A percentile compares a stretch with the other conserved stretches of the same genome.
Evolutionary conservation across 148 eudicot species (phyloP).

Genomic region (Camellia sinensis): DNA sequence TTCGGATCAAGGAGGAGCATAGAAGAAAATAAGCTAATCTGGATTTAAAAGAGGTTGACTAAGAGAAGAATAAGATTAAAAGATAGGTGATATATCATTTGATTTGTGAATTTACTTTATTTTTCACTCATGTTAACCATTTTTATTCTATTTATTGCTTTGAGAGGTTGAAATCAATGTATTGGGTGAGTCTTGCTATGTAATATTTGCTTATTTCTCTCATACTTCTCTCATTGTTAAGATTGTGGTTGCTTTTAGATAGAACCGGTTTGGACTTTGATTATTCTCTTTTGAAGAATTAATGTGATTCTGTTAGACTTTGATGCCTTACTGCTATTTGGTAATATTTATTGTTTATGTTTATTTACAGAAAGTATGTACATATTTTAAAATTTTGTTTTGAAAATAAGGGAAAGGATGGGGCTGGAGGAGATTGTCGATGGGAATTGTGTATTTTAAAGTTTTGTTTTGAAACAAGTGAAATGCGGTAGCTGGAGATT

Average conservation of each 20-base stretch:
- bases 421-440: too few species aligned
- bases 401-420: too few species aligned
- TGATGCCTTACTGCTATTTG: too few species aligned
- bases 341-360: too few species aligned
- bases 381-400: too few species aligned
- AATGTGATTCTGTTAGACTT: slow-evolving; percentile 1
- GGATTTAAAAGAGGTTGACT: neutral
- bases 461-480: too few species aligned
- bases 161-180: slow-evolving; percentile 15
- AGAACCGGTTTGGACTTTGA: neutral
- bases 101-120: neutral
- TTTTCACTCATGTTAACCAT: neutral
- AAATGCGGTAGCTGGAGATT: too few species aligned
- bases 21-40: neutral
- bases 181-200: neutral
- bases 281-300: neutral
- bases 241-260: slow-evolving; percentile 1
- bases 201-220: neutral
- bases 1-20: neutral
- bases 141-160: slow-evolving; percentile 13
- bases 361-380: too few species aligned
- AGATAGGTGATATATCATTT: neutral
- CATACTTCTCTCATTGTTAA: neutral
- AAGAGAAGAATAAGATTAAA: slow-evolving; percentile 8
- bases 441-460: too few species aligned